Base-by-base conservation (phyloP, 495 filamentous ascomycete species). In the Rhypophila decipiens region DNA sequence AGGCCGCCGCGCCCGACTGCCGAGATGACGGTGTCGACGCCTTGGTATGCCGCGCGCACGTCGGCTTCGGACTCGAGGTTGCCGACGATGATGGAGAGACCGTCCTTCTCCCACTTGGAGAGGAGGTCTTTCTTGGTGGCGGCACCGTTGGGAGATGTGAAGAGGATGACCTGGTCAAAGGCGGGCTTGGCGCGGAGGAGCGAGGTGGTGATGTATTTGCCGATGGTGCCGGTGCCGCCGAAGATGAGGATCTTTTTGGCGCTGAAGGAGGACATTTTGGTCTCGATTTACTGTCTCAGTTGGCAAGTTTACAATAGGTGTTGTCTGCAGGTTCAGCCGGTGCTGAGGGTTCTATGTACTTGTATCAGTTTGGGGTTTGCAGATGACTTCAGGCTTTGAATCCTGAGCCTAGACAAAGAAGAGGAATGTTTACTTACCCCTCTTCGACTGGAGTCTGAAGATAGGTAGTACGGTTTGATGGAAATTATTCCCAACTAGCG, bases 221-320 rank as follows among this genome's bases (percentile, higher is more conserved):
- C 84, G 45, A 88, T 87, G 31, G 64, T 61, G 41, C 85, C 85
- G 4, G 84, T 87, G 15, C 82, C 84, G 15, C 85, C 84, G 58
- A 88, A 76, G 44, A 87, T 67, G 31, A 88, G 76, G 40, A 88
- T 66, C 34, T 78, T 78, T 18, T 67, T 64, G 13, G 69, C 65
- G 5, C 53, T 47, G 46, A 67, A 63, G 13, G 31, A 12, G 8
- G 43, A 15, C 27, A 2, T 33, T n/a, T n/a, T n/a, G n/a, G n/a
- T n/a, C n/a, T n/a, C n/a, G n/a, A n/a, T n/a, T n/a, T n/a, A n/a
- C n/a, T n/a, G n/a, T n/a, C n/a, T n/a, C n/a, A n/a, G n/a, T n/a
- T n/a, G n/a, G n/a, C n/a, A n/a, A n/a, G n/a, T n/a, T n/a, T n/a
- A n/a, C n/a, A n/a, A n/a, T n/a, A n/a, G n/a, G n/a, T n/a, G n/a